Base-by-base conservation (phyloP, 768 basidiomycete species). In the Xerocomellus chrysenteron region DNA sequence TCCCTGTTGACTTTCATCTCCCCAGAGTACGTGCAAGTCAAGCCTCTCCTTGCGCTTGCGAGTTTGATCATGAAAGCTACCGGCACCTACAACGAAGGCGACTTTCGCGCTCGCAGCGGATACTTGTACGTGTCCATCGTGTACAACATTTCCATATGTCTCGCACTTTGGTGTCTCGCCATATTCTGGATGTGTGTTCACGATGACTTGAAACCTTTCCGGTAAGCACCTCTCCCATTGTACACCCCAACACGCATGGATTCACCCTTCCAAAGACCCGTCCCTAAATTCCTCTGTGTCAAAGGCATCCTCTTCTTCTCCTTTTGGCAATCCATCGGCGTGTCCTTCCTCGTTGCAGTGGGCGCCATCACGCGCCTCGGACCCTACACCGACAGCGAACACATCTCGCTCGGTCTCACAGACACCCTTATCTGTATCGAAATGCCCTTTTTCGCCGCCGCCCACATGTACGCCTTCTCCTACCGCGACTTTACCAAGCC, bases 261-360 rank as follows among this genome's bases (percentile, higher is more conserved):
- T 48, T 59, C 28, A 54, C 59, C 0, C 28, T 19, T 21, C 10
- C 26, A 37, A 64, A 88, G 96, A 12, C 94, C 94, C 0, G 84
- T 95, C 62, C 94, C 97, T 3, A 99, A 99, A 73, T 99, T 99
- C 74, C 85, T 98, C 28, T 99, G 94, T 69, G 94, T 99, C 63
- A 99, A 99, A 70, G 96, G 96, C 44, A 94, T 99, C 62, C 80
- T 99, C 21, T 98, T 98, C 80, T 96, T 97, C 73, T 94, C 92
- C 2, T 99, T 99, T 76, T 99, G 97, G 97, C 97, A 99, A 70
- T 85, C 90, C 21, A 82, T 96, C 48, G 82, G 67, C 45, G 82
- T 99, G 48, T 94, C 94, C 32, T 82, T 91, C 64, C 81, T 98
- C n/a, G 96, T 95, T 46, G 89, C 93, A 2, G 79, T 88, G 0